A percentile compares a stretch with the other conserved stretches of the same genome.
Conservation (phyloP, 2,329 filamentous ascomycete genomes). For the Mycosphaerella sp. region DNA sequence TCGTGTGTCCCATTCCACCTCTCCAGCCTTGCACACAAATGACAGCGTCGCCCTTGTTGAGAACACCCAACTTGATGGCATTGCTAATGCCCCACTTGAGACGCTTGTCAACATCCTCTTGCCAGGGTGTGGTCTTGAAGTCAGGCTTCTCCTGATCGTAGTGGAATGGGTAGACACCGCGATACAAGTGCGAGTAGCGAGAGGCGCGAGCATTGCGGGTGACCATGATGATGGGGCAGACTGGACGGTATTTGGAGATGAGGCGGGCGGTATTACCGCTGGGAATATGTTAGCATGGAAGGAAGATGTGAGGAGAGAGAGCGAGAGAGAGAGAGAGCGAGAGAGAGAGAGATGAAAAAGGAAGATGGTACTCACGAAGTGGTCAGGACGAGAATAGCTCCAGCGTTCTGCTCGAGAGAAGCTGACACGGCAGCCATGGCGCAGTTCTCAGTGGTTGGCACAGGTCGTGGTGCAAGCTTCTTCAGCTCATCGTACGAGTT, state of each 20-base stretch:
- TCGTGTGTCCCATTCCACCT: slow-evolving; percentile 87
- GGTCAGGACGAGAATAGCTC: slow-evolving; percentile 91
- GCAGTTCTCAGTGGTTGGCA: slow-evolving; percentile 84
- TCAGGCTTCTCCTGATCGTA: slow-evolving; percentile 93
- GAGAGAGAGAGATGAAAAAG: slow-evolving; percentile 50
- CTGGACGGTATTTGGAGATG: slow-evolving; percentile 95
- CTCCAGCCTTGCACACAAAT: slow-evolving; percentile 88
- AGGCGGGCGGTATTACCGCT: slow-evolving; percentile 90
- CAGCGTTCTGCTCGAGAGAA: slow-evolving; percentile 91
- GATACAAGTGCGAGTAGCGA: slow-evolving; percentile 89
- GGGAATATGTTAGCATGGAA: background rate
- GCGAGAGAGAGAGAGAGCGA: too few species aligned
- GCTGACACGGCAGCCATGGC: slow-evolving; percentile 96
- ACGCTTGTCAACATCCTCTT: slow-evolving; percentile 95
- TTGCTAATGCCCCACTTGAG: slow-evolving; percentile 94
- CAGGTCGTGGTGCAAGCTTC: slow-evolving; percentile 73
- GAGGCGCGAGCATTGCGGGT: slow-evolving; percentile 79
- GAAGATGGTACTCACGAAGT: slow-evolving; percentile 59
- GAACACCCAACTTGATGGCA: slow-evolving; percentile 73
- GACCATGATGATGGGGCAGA: slow-evolving; percentile 99
- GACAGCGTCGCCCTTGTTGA: slow-evolving; percentile 66
- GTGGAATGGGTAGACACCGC: slow-evolving; percentile 95
- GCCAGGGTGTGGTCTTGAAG: slow-evolving; percentile 89
- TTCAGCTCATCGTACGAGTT: slow-evolving; percentile 94
- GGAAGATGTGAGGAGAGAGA: slow-evolving; percentile 51